Evolutionary conservation across 441 rosid genomes (phyloP), one percentile per base, ranked within the genome.

Genomic region (Gossypium gossypioides): DNA sequence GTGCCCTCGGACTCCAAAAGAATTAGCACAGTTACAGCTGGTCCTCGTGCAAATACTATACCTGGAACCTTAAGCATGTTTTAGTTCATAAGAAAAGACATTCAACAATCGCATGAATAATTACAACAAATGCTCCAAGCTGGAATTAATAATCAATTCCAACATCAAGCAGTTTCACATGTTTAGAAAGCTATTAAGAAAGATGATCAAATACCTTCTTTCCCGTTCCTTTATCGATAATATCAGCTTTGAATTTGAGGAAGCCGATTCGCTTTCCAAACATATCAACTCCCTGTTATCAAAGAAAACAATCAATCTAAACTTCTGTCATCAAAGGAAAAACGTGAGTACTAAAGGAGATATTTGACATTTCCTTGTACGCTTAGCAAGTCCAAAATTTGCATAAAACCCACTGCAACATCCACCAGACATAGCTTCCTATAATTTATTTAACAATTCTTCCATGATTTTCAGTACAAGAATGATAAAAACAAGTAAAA

Each of bases 31-130:
- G 98, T 83, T 27, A 90, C 97, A 61, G 98, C 96, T 19, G 93
- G 90, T 81, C 98, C 98, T 81, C 97, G 75, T 54, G 96, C 91
- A 72, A 94, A 91, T 12, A 94, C 98, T 76, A 94, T 85, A 78
- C 96, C 98, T 83, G 97, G 96, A 82, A 90, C 85, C 97, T 37
- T 93, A 85, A 54, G 59, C 79, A 80, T 59, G 15, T 63, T 57
- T 87, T 75, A 84, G 80, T 57, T 73, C 76, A 78, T 54, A 68
- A 9, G 68, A 54, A 60, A 76, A 24, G 72, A 72, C 37, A 37
- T n/a, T 64, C 21, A 27, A 61, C 9, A 59, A 61, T 52, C 61
- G 44, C 13, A 12, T 27, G 29, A 62, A 67, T 27, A 34, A 46
- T 22, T 6, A 51, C n/a, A 42, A 21, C 22, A 70, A 15, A 56